Base-by-base conservation (phyloP, 331 rosid species). In the Pyrus hybrid region DNA sequence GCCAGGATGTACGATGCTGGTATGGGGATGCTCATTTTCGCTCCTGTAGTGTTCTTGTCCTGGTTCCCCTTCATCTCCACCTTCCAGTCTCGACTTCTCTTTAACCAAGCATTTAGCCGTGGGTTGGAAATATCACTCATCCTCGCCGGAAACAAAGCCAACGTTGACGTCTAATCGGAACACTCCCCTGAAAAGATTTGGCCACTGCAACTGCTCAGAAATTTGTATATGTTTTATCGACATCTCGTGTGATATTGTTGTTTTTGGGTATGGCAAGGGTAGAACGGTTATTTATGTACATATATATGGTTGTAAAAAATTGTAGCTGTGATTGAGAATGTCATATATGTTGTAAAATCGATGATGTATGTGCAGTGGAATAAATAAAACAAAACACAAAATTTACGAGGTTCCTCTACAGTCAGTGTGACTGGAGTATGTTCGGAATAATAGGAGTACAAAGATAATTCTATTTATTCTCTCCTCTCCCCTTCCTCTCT, bases 51-150 rank as follows among this genome's bases (percentile, higher is more conserved):
- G 3, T 47, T 94, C 69, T 68, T 94, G 54, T 90, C 99, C 14
- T 94, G 99, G 99, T 94, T 94, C 85, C 99, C 99, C 0, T 94
- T 94, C 87, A 74, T 92, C 77, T 90, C 99, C 51, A 94, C 99
- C 23, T 92, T 94, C 85, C 99, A 91, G 81, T 94, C 99, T 70
- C 97, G 99, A 57, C 96, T 94, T 73, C 93, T 94, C 75, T 94
- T 90, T 63, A 94, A 94, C 78, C 99, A 94, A 90, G 99, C 99
- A 41, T 94, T 92, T 76, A 94, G 96, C 73, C 99, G 99, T 37
- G 99, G 99, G 37, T 86, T 94, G 81, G 97, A 94, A 81, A 94
- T 94, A 79, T 94, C 99, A 2, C 80, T 94, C 86, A 94, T 94
- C 85, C 99, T 94, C 70, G 89, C 99, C 30, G 99, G 99, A 78